A percentile compares a stretch with the other conserved stretches of the same genome.
Evolutionary conservation across 1,284 basidiomycete species (phyloP).

Genomic region (Sporisorium scitamineum): DNA sequence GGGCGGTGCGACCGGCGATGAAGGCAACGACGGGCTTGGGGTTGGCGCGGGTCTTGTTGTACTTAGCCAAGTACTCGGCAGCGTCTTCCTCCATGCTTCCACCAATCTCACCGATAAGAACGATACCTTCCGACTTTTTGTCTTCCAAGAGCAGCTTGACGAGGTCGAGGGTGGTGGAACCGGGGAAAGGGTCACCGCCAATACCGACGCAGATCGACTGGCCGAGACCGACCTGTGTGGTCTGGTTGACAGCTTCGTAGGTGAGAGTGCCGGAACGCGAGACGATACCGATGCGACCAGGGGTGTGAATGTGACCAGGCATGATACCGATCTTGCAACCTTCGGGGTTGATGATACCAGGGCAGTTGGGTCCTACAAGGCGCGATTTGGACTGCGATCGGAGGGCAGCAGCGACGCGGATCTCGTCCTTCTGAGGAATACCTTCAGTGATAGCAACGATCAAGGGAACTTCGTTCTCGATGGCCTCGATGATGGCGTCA

Average conservation of each 20-base stretch:
- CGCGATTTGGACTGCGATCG: constrained; percentile 93
- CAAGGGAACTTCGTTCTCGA: constrained; percentile 67
- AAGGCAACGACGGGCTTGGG: constrained; percentile 98
- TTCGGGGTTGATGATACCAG: constrained; percentile 92
- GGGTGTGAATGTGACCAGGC: constrained; percentile 95
- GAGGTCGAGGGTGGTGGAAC: constrained; percentile 93
- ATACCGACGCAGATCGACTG: constrained; percentile 98
- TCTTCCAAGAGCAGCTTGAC: constrained; percentile 97
- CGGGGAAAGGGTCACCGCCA: constrained; percentile 98
- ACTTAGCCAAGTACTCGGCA: constrained; percentile 90
- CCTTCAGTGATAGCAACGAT: constrained; percentile 69
- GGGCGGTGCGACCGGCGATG: constrained; percentile 94
- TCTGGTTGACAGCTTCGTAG: constrained; percentile 76
- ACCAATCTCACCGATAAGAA: constrained; percentile 98
- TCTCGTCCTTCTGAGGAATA: constrained; percentile 69
- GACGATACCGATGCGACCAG: constrained; percentile 90
- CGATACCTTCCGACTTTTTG: constrained; percentile 80
- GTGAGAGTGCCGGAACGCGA: constrained; percentile 71
- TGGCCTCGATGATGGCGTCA: constrained; percentile 68
- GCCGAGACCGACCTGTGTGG: constrained; percentile 93
- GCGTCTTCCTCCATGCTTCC: constrained; percentile 99
- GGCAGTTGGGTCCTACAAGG: constrained; percentile 89
- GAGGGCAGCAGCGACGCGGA: constrained; percentile 87
- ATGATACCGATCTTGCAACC: constrained; percentile 99
- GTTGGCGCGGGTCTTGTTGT: constrained; percentile 87